Base-by-base conservation (phyloP, 305 asterid genomes). In the Stenogyne calaminthoides region DNA sequence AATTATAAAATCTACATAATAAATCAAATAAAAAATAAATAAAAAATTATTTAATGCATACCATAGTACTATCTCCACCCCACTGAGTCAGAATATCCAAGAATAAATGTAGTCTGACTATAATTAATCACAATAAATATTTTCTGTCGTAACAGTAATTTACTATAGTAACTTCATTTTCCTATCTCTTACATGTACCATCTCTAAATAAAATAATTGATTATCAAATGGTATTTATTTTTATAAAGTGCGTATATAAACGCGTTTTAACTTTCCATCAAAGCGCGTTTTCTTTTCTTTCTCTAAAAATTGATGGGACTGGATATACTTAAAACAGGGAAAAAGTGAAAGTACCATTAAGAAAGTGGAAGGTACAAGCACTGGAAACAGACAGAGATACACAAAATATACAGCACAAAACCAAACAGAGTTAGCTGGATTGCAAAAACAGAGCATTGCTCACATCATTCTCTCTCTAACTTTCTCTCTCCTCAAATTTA, bases 81-180 rank as follows among this genome's bases (percentile, higher is more conserved):
- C 16, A n/a, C 32, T 5, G 20, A 40, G 36, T 67, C 62, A 51
- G 19, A 16, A 46, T 54, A 25, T 56, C 44, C 8, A 55, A 42
- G 18, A 58, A 49, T 75, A 75, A 67, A 67, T 59, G 44, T 59
- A 34, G 56, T 49, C 39, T 68, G 75, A 68, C 79, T 56, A 37
- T 52, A 69, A 44, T 67, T 65, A 40, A 56, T 3, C 39, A 42
- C 56, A 54, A 1, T 63, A 36, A 63, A 63, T 29, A 40, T 64
- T 39, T n/a, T 29, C 59, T 16, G 7, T 16, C 19, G 7, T 12
- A 63, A 16, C 32, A 64, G 22, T 16, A 51, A 11, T 39, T 16
- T 3, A 16, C 16, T 10, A 8, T 15, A 5, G 34, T 61, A 71
- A 55, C 62, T 8, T 5, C 18, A 47, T 47, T 47, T 47, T 14